phyloP scores from a whole-genome alignment of 345 rosid genomes.

The Dipteronia dyeriana region DNA sequence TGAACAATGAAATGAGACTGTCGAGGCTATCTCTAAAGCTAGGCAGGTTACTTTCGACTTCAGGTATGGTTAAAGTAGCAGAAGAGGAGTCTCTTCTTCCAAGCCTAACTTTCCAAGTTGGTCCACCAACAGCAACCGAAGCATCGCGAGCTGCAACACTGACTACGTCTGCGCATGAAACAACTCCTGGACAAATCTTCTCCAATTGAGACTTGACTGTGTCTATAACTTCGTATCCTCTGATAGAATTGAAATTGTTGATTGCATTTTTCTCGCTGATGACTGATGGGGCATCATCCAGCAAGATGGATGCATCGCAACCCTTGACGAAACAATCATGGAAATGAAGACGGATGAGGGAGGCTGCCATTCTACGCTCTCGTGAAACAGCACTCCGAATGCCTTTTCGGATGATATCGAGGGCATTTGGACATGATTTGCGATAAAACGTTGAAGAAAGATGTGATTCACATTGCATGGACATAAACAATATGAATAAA shows the following conservation, averaged over 20 bases:
- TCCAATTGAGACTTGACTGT: neutral
- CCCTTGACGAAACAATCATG: neutral
- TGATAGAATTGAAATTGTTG: neutral
- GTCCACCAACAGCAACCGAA: conserved; percentile 1
- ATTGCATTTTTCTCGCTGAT: neutral
- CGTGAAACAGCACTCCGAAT: neutral
- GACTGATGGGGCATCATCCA: neutral
- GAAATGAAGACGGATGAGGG: neutral
- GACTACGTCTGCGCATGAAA: neutral
- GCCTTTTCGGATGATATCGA: neutral
- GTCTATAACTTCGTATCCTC: neutral
- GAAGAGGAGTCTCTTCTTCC: neutral
- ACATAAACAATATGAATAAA: neutral
- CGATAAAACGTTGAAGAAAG: neutral
- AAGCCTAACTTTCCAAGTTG: neutral
- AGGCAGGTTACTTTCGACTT: neutral
- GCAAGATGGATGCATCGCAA: neutral
- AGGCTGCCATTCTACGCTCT: neutral
- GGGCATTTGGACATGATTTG: neutral
- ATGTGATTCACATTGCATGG: neutral
- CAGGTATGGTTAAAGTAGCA: neutral
- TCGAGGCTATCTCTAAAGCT: neutral
- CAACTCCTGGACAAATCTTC: neutral
- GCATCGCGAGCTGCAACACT: neutral
- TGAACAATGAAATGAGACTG: neutral